Conservation (phyloP, 2,329 filamentous ascomycete species). For the Oidium heveae region DNA sequence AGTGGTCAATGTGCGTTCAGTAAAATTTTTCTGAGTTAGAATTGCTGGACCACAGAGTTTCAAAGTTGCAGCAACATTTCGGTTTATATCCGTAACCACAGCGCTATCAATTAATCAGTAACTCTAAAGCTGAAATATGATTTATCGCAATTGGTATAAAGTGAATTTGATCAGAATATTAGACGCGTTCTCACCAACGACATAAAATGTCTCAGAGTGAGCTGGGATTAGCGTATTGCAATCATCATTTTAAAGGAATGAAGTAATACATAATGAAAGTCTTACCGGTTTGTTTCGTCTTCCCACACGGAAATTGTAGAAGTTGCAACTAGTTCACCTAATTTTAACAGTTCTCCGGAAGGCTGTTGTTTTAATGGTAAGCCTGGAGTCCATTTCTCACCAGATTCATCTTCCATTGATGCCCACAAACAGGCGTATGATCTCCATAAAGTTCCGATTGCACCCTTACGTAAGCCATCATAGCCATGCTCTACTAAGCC, state of each 20-base stretch:
- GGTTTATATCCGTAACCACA: conserved; percentile 85
- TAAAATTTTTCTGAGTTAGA: conserved; percentile 44
- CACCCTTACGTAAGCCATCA: conserved; percentile 79
- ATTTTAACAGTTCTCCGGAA: conserved; percentile 54
- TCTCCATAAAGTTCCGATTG: conserved; percentile 77
- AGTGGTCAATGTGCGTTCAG: conserved; percentile 52
- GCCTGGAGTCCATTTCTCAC: conserved; percentile 71
- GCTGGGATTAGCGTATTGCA: conserved; percentile 86
- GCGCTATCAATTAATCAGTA: conserved; percentile 25
- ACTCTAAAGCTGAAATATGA: conserved; percentile 2
- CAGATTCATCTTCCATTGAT: conserved; percentile 53
- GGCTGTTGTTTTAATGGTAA: conserved; percentile 61
- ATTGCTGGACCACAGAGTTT: conserved; percentile 78
- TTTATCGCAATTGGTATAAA: not conserved
- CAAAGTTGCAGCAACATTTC: conserved; percentile 70
- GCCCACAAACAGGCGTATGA: conserved; percentile 80
- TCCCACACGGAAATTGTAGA: conserved; percentile 68
- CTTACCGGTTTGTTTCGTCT: conserved; percentile 83
- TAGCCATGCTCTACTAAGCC: conserved; percentile 72
- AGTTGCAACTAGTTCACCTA: conserved; percentile 64
- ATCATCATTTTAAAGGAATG: conserved; percentile 44
- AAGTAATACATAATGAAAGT: conserved; percentile 15
- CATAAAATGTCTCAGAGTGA: conserved; percentile 87
- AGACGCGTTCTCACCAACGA: conserved; percentile 75
- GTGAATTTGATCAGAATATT: conserved; percentile 18